These are phyloP conservation scores for Exobasidium cylindrosporum DNA, from an alignment of 1,284 basidiomycete species.

Conservation along the genomic window DNA sequence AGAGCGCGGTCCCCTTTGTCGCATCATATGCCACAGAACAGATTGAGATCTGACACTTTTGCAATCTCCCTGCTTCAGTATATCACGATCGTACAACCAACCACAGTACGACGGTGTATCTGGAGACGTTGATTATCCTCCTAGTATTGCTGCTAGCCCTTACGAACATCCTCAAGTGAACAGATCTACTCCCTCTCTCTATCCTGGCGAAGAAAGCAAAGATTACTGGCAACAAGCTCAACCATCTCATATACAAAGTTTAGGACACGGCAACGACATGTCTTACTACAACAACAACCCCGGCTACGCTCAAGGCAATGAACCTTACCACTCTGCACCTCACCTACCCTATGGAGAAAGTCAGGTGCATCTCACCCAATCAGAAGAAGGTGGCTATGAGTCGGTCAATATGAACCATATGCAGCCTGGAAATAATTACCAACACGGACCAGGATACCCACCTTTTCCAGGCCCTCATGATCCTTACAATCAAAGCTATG, in stretches of 20 bases:
- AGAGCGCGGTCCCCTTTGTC: background rate
- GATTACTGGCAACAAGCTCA: background rate
- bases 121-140: background rate
- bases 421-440: background rate
- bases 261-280: slow-evolving; percentile 2
- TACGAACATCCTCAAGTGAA: background rate
- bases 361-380: slow-evolving; percentile 2
- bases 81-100: background rate
- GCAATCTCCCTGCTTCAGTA: background rate
- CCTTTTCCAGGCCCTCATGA: background rate
- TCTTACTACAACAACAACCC: background rate
- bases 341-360: background rate
- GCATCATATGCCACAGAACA: too few species aligned
- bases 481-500: slow-evolving; percentile 8
- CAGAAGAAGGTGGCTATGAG: slow-evolving; percentile 14
- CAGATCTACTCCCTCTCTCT: slow-evolving; percentile 3
- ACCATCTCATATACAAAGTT: background rate
- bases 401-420: slow-evolving; percentile 13
- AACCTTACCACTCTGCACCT: background rate
- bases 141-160: background rate
- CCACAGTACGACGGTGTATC: background rate
- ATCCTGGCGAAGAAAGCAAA: background rate
- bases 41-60: background rate
- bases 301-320: background rate
- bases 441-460: background rate